Percentiles rank a stretch among this genome's conserved stretches.
These are phyloP conservation scores for Rhypophila decipiens DNA, from an alignment of 495 filamentous ascomycete genomes.

Conservation along the genomic window DNA sequence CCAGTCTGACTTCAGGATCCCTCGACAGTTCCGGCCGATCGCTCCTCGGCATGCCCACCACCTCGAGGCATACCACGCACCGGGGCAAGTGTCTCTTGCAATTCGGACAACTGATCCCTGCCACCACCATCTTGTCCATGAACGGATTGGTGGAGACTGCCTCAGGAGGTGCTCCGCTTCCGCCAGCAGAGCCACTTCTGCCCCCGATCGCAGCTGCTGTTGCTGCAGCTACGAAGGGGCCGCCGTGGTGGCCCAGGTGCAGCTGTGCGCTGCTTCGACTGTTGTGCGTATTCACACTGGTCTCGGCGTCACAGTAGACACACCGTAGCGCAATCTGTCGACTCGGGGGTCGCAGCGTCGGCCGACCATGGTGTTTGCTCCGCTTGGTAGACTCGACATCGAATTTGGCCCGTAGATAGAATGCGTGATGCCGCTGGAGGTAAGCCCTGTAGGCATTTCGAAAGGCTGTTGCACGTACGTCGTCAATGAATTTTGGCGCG, in stretches of 20 bases:
- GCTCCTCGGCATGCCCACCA: constrained; percentile 69
- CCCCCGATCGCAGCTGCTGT: constrained; percentile 13
- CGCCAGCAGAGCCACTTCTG: background rate
- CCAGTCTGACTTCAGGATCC: constrained; percentile 42
- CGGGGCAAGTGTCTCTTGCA: constrained; percentile 85
- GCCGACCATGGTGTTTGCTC: constrained; percentile 55
- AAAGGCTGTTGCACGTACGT: constrained; percentile 70
- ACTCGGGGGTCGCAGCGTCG: constrained; percentile 57
- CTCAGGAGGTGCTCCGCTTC: background rate
- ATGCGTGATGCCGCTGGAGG: constrained; percentile 60
- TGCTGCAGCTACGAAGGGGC: background rate
- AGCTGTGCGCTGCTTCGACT: constrained; percentile 11
- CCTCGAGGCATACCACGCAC: constrained; percentile 80
- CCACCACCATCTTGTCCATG: constrained; percentile 38
- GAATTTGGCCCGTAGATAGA: constrained; percentile 52
- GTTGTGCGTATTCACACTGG: constrained; percentile 29
- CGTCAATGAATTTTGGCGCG: constrained; percentile 73
- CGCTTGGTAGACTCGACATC: constrained; percentile 55
- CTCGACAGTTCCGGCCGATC: constrained; percentile 49
- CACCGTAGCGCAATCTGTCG: constrained; percentile 79
- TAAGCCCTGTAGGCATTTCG: constrained; percentile 73
- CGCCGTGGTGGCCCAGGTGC: background rate
- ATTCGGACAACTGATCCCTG: constrained; percentile 65
- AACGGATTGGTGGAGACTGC: constrained; percentile 30
- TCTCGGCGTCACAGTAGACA: constrained; percentile 66